A percentile compares a stretch with the other conserved stretches of the same genome.
Evolutionary conservation across 2,329 filamentous ascomycete species (phyloP).

Genomic region (Aspergillus caelatus): DNA sequence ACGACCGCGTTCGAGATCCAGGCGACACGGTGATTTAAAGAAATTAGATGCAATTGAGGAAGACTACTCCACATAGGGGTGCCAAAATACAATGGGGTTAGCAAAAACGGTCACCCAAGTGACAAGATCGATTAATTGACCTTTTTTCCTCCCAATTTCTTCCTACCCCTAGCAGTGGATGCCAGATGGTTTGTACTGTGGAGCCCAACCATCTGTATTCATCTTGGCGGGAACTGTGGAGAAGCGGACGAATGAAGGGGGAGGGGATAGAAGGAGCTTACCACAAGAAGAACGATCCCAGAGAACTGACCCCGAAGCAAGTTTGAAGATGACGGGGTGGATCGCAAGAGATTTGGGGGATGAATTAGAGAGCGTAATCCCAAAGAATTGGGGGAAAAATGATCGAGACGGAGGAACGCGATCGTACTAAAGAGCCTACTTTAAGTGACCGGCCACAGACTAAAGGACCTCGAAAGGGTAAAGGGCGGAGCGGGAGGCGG

Average conservation of each 20-base stretch:
- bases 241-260: conserved; percentile 22
- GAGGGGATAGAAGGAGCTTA: conserved; percentile 17
- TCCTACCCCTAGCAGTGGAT: conserved; percentile 29
- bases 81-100: background rate
- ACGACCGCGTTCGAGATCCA: background rate
- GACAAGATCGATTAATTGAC: background rate
- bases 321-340: background rate
- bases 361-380: conserved; percentile 3
- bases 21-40: background rate
- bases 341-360: background rate
- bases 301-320: conserved; percentile 3
- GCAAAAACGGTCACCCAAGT: background rate
- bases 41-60: background rate
- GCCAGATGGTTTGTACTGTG: conserved; percentile 26
- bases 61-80: background rate
- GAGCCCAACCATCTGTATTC: conserved; percentile 28
- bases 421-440: conserved; percentile 6
- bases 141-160: conserved; percentile 10
- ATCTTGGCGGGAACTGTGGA: conserved; percentile 35
- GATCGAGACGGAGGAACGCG: conserved; percentile 3
- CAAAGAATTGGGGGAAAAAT: background rate
- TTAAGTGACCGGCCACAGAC: conserved; percentile 1
- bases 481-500: conserved; percentile 4
- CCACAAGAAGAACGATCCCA: conserved; percentile 8
- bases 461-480: background rate